Conservation (phyloP, 176 grass and related monocot species). For the Luzula sylvatica region DNA sequence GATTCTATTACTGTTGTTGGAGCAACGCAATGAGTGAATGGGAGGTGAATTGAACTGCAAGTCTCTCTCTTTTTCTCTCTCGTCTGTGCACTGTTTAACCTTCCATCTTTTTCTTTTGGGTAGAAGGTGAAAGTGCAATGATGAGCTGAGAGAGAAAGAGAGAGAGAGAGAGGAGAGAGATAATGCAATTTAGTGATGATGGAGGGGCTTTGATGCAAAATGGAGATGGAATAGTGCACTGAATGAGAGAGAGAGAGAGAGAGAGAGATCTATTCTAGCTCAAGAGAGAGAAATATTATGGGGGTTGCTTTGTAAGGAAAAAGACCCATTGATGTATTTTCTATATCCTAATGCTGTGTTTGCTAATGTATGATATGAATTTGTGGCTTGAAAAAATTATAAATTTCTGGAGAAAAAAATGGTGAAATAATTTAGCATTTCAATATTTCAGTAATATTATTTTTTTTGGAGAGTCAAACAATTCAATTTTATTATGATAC, state of each 20-base stretch:
- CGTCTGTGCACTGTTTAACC: slow-evolving; percentile 4
- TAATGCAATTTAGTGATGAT: not conserved
- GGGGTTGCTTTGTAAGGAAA: too few species aligned
- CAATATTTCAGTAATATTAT: too few species aligned
- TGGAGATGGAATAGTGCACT: not conserved
- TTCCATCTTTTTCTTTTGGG: slow-evolving; percentile 13
- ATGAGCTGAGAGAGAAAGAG: slow-evolving; percentile 2
- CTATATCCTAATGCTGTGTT: too few species aligned
- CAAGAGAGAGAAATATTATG: not conserved
- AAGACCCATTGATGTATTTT: too few species aligned
- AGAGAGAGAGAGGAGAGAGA: not conserved
- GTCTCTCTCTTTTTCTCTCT: slow-evolving; percentile 13
- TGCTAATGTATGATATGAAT: too few species aligned
- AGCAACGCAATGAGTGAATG: slow-evolving; percentile 13
- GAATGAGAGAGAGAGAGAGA: not conserved
- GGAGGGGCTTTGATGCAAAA: not conserved
- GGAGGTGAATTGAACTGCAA: slow-evolving; percentile 29
- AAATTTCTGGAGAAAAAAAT: too few species aligned
- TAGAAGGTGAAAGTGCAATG: slow-evolving; percentile 17
- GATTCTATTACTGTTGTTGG: not conserved
- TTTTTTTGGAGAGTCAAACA: too few species aligned
- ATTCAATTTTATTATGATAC: too few species aligned
- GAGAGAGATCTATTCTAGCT: not conserved
- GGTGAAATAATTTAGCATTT: too few species aligned
- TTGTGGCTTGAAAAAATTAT: too few species aligned